Evolutionary conservation across 805 yeast species (phyloP), one percentile per base, ranked within the genome.

Genomic region (Myxozyma vanderwaltii): DNA sequence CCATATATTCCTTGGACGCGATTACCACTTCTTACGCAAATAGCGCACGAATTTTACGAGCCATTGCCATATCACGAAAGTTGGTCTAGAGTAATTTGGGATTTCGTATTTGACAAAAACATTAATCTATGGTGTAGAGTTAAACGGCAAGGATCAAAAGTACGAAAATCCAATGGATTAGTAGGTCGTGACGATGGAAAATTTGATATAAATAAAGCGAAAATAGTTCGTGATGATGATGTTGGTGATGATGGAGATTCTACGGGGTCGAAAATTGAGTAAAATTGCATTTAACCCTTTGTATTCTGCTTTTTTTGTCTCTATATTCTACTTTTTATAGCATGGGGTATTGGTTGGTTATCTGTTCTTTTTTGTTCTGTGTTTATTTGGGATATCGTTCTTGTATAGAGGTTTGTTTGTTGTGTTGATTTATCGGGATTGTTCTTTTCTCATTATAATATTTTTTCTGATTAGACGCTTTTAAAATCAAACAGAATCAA

Each of bases 1-100:
- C 97, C 97, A 1, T 91, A 85, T 71, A 81, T 91, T 67, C 92
- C 97, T 0, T 91, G 97, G 97, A 81, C 94, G 0, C 82, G 84
- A 63, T 76, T 91, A 50, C 88, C 88, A 36, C 75, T 80, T 54
- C 75, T 91, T 40, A 79, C 86, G 56, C 70, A 74, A 48, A 81
- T 88, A 33, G 96, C 96, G 2, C 71, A 79, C 23, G 97, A 91
- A 68, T 91, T 88, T 70, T 91, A 91, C 71, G 86, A 82, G 44
- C 88, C 89, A 2, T 78, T 91, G 58, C 97, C 97, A 0, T 76
- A 73, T 60, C 91, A 89, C 61, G 77, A 80, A 40, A 84, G 91
- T 36, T 91, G 97, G 97, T 75, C 82, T 36, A 84, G 84, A 71
- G 91, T 88, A 1, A 77, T 90, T 44, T 81, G 81, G 71, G 84